These are phyloP conservation scores for Quercus alba DNA, from an alignment of 306 rosid species.

Conservation along the genomic window DNA sequence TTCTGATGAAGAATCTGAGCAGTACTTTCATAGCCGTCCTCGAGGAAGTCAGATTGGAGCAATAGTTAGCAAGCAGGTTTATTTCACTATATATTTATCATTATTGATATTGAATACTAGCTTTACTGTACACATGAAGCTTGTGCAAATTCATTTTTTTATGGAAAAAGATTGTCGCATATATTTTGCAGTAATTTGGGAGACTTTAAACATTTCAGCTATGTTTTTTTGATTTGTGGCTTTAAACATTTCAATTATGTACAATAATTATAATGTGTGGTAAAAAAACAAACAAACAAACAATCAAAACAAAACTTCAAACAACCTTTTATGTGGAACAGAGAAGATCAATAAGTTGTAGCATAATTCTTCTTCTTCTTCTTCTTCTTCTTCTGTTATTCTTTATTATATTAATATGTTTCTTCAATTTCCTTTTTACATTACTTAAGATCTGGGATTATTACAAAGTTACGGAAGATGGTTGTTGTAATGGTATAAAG, in stretches of 20 bases:
- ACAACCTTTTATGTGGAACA: background rate
- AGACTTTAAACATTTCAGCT: background rate
- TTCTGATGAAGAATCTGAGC: slow-evolving; percentile 83
- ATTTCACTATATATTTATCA: slow-evolving; percentile 3
- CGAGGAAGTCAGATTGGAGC: slow-evolving; percentile 98
- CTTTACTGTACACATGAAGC: background rate
- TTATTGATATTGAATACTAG: slow-evolving; percentile 1
- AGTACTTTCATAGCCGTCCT: slow-evolving; percentile 95
- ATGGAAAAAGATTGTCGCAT: background rate
- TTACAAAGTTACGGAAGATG: background rate
- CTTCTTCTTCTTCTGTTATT: background rate
- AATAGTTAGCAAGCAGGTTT: slow-evolving; percentile 92
- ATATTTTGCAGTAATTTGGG: background rate
- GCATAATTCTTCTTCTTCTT: background rate
- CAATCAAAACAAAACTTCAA: background rate
- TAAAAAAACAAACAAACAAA: background rate
- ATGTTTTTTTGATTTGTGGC: too few species aligned
- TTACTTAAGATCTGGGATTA: background rate
- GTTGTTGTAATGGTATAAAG: background rate
- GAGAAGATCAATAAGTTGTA: background rate
- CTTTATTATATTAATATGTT: background rate
- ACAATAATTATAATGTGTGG: background rate
- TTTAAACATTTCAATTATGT: background rate
- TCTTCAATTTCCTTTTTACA: background rate
- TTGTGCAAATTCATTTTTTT: background rate